phyloP scores from a whole-genome alignment of 2,329 filamentous ascomycete genomes.

The Exophiala bonariae region DNA sequence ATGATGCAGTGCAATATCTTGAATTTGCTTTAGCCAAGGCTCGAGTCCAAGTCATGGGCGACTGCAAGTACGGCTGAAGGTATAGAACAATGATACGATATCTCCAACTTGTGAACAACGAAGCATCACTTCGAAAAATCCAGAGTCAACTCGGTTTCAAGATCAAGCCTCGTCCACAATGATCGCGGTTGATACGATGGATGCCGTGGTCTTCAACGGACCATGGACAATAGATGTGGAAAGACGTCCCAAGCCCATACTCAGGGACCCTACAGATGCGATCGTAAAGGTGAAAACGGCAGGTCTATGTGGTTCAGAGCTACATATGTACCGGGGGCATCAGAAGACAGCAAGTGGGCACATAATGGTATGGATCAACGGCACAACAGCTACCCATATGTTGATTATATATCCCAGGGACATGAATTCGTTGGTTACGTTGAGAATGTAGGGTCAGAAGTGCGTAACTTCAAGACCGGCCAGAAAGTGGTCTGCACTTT shows the following conservation, averaged over 20 bases:
- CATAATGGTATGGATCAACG: slow-evolving; percentile 46
- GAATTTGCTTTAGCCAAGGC: no score
- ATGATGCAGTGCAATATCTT: no score
- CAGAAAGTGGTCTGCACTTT: slow-evolving; percentile 53
- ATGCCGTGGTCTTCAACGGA: slow-evolving; percentile 15
- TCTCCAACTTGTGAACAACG: no score
- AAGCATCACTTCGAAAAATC: no score
- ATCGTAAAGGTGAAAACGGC: slow-evolving; percentile 39
- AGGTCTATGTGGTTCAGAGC: slow-evolving; percentile 15
- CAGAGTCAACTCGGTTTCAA: no score
- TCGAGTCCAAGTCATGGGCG: no score
- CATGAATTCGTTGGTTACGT: slow-evolving; percentile 56
- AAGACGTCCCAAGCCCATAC: slow-evolving; percentile 42
- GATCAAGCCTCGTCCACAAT: no score
- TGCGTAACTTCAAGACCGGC: slow-evolving; percentile 48
- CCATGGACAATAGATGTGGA: slow-evolving; percentile 35
- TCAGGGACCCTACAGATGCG: slow-evolving; percentile 47
- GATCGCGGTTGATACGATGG: no score
- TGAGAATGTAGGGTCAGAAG: slow-evolving; percentile 43
- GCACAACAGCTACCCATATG: neutral
- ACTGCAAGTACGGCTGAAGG: no score
- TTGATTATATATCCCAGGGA: slow-evolving; percentile 36
- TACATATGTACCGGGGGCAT: slow-evolving; percentile 55
- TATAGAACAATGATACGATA: no score
- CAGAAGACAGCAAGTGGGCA: slow-evolving; percentile 46